These are phyloP conservation scores for Petasospora fabianii DNA, from an alignment of 1,139 yeast genomes.

Conservation along the genomic window DNA sequence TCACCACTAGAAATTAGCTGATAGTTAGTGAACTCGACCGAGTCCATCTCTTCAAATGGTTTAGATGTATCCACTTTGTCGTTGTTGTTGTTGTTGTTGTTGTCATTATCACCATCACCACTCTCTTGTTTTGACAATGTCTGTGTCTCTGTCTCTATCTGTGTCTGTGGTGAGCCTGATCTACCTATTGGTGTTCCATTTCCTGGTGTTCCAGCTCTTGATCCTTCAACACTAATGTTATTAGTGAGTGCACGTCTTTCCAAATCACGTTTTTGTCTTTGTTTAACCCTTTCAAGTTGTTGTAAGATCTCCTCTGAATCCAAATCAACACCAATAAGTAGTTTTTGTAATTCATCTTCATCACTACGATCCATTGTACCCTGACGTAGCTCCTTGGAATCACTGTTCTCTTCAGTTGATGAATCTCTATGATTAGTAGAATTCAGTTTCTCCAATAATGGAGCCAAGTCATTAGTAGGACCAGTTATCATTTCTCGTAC, in stretches of 20 bases:
- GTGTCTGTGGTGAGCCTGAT: too few species aligned
- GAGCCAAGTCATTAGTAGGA: conserved; percentile 11
- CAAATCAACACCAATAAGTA: conserved; percentile 41
- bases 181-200: too few species aligned
- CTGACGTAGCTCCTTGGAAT: too few species aligned
- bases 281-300: conserved; percentile 41
- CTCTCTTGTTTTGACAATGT: background rate
- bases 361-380: conserved; percentile 34
- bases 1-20: too few species aligned
- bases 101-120: conserved; percentile 1
- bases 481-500: conserved; percentile 11
- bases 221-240: conserved; percentile 26
- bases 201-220: conserved; percentile 10
- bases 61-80: too few species aligned
- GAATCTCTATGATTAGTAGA: background rate
- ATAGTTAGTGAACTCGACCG: too few species aligned
- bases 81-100: too few species aligned
- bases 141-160: conserved; percentile 3
- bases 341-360: conserved; percentile 27
- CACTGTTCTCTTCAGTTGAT: background rate
- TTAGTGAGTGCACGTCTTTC: conserved; percentile 31
- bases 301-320: conserved; percentile 43
- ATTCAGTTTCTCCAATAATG: background rate
- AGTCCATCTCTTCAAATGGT: too few species aligned
- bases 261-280: conserved; percentile 36